These are phyloP conservation scores for Claviceps paspali DNA, from an alignment of 2,329 filamentous ascomycete species.

Conservation along the genomic window DNA sequence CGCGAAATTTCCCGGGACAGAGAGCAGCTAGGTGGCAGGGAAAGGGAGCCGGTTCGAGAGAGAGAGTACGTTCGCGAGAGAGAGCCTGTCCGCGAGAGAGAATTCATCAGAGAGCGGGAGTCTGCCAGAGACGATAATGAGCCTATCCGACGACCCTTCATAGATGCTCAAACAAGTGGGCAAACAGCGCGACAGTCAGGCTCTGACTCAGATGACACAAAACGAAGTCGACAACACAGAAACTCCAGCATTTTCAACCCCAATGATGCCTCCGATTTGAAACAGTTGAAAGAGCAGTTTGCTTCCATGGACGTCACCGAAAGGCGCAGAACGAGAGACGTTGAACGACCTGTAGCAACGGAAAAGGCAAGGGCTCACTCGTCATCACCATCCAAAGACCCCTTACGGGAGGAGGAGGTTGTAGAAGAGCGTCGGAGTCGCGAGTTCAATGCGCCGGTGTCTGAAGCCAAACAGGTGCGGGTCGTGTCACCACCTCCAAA, in stretches of 20 bases:
- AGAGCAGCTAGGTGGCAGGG: conserved; percentile 7
- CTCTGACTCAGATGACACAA: conserved; percentile 28
- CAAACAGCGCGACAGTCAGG: conserved; percentile 18
- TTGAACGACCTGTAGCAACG: neutral
- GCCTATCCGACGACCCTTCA: conserved; percentile 10
- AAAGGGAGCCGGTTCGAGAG: conserved; percentile 8
- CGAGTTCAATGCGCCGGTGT: conserved; percentile 18
- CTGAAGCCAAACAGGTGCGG: conserved; percentile 37
- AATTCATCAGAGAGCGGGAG: conserved; percentile 24
- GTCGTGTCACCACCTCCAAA: conserved; percentile 60
- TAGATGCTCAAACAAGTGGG: conserved; percentile 8
- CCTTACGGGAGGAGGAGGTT: neutral
- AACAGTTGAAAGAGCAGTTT: conserved; percentile 34
- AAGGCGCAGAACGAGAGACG: conserved; percentile 8
- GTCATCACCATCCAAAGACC: conserved; percentile 8
- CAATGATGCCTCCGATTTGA: conserved; percentile 34
- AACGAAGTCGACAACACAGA: conserved; percentile 22
- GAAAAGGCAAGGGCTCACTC: conserved; percentile 8
- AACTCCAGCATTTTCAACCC: conserved; percentile 32
- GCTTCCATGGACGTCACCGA: conserved; percentile 23
- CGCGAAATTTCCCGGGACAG: conserved; percentile 3
- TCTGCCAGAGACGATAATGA: too few species aligned
- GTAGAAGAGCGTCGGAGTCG: conserved; percentile 25
- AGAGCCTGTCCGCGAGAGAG: conserved; percentile 17
- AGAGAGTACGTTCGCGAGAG: conserved; percentile 7